Conservation (phyloP, 2,329 filamentous ascomycete genomes). For the Epicoccum sorghinum region DNA sequence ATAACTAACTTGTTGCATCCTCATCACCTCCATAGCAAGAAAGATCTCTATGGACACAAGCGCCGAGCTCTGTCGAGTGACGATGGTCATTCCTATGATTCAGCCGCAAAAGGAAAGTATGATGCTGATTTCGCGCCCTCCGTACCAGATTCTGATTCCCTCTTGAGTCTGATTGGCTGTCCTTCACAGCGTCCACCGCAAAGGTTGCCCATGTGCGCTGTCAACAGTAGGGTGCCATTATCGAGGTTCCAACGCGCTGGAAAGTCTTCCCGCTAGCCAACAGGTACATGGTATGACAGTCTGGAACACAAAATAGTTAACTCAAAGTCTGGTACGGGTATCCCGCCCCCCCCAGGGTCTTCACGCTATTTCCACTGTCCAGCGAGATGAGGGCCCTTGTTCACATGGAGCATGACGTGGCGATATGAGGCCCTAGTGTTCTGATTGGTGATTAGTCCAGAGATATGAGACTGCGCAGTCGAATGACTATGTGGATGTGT, state of each 20-base stretch:
- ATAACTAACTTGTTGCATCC: constrained; percentile 3
- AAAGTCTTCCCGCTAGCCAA: not conserved
- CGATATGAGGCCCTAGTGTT: not conserved
- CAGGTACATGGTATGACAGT: not conserved
- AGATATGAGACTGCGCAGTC: not conserved
- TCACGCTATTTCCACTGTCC: too few species aligned
- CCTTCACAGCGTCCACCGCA: not conserved
- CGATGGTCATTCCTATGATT: not conserved
- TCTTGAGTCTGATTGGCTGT: constrained; percentile 7
- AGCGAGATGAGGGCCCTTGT: not conserved
- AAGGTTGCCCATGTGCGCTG: not conserved
- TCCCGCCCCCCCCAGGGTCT: not conserved
- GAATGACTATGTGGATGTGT: not conserved
- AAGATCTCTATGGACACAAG: not conserved
- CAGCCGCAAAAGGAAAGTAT: constrained; percentile 9
- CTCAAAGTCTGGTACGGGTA: not conserved
- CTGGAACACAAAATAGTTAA: not conserved
- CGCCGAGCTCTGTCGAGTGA: not conserved
- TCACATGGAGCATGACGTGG: not conserved
- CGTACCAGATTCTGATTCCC: not conserved
- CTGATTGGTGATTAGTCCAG: not conserved
- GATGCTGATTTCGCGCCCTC: constrained; percentile 2
- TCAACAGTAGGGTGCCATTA: not conserved
- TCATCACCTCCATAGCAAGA: not conserved
- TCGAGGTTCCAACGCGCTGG: not conserved